Evolutionary conservation across 2,329 filamentous ascomycete genomes (phyloP).

Genomic region (Alternaria novae-zelandiae): DNA sequence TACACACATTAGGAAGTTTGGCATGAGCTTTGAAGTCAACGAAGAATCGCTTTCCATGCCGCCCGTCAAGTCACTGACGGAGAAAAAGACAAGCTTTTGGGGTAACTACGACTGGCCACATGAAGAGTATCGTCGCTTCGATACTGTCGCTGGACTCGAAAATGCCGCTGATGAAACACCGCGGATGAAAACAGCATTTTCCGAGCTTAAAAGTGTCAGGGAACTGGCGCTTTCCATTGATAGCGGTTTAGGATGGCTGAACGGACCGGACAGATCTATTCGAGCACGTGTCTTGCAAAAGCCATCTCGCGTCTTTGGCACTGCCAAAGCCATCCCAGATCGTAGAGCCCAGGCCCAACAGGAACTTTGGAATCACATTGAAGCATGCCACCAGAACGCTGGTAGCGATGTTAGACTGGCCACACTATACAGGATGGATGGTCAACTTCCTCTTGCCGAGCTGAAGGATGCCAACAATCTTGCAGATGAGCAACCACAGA

Average conservation of each 20-base stretch:
- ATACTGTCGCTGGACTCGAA: slow-evolving; percentile 66
- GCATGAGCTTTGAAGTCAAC: slow-evolving; percentile 72
- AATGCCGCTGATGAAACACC: slow-evolving; percentile 68
- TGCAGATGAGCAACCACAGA: slow-evolving; percentile 25
- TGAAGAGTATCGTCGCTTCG: slow-evolving; percentile 64
- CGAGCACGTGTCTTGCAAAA: slow-evolving; percentile 56
- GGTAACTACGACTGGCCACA: slow-evolving; percentile 71
- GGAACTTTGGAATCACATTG: slow-evolving; percentile 46
- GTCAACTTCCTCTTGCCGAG: slow-evolving; percentile 20
- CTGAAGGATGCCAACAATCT: slow-evolving; percentile 16
- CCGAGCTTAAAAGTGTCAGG: slow-evolving; percentile 60
- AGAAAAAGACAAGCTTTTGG: slow-evolving; percentile 65
- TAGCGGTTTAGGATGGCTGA: slow-evolving; percentile 71
- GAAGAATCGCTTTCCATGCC: slow-evolving; percentile 59
- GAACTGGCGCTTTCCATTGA: slow-evolving; percentile 73
- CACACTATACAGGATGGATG: slow-evolving; percentile 37
- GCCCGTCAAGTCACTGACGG: slow-evolving; percentile 62
- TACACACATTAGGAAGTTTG: slow-evolving; percentile 66
- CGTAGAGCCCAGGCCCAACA: slow-evolving; percentile 43
- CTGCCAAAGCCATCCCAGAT: slow-evolving; percentile 47
- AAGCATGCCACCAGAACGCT: slow-evolving; percentile 25
- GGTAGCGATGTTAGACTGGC: slow-evolving; percentile 36
- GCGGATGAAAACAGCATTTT: slow-evolving; percentile 67
- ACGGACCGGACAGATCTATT: slow-evolving; percentile 64
- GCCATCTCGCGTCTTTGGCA: slow-evolving; percentile 56